These are phyloP conservation scores for Neurospora sp. DNA, from an alignment of 495 filamentous ascomycete species.

Conservation along the genomic window DNA sequence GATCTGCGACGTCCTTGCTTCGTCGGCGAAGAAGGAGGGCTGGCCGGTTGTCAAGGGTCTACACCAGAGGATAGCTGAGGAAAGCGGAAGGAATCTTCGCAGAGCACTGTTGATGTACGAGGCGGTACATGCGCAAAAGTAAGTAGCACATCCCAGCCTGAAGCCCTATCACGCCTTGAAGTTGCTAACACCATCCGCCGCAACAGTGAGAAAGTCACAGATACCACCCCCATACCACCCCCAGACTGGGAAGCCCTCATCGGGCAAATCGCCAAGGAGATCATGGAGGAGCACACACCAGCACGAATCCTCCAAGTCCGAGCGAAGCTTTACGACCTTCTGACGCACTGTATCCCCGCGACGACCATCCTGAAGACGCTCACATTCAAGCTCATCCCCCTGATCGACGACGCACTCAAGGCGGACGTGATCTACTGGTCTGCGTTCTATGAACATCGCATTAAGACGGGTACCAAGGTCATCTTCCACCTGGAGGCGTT, in stretches of 20 bases:
- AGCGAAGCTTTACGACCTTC: slow-evolving; percentile 85
- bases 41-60: slow-evolving; percentile 60
- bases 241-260: slow-evolving; percentile 95
- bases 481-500: slow-evolving; percentile 98
- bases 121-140: slow-evolving; percentile 95
- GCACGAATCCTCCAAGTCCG: slow-evolving; percentile 76
- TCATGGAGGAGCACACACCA: slow-evolving; percentile 83
- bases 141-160: slow-evolving; percentile 15
- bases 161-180: not conserved
- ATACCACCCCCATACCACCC: slow-evolving; percentile 79
- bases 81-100: slow-evolving; percentile 85
- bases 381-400: slow-evolving; percentile 80
- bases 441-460: slow-evolving; percentile 92
- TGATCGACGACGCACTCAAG: slow-evolving; percentile 81
- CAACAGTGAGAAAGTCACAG: slow-evolving; percentile 76
- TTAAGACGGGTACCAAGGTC: slow-evolving; percentile 82
- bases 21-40: slow-evolving; percentile 65
- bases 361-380: slow-evolving; percentile 88
- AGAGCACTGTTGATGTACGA: slow-evolving; percentile 91
- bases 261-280: slow-evolving; percentile 75
- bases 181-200: slow-evolving; percentile 1
- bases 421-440: slow-evolving; percentile 90
- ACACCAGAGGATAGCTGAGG: slow-evolving; percentile 75
- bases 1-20: slow-evolving; percentile 66
- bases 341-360: slow-evolving; percentile 93